Conservation (phyloP, 2,329 filamentous ascomycete species). For the Colletotrichum musae region DNA sequence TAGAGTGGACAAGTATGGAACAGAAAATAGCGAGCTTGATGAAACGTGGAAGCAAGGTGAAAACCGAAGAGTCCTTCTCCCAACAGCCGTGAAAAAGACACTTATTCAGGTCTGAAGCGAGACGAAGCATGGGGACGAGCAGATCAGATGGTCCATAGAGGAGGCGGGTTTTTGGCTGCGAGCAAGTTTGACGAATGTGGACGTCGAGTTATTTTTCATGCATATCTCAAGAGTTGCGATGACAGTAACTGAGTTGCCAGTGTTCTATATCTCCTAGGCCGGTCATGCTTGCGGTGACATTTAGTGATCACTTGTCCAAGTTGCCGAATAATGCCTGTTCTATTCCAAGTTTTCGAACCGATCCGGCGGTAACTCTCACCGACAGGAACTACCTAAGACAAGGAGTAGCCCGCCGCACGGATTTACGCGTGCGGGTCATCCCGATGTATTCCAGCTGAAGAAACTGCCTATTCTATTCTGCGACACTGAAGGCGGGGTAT, state of each 20-base stretch:
- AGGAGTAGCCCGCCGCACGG: neutral
- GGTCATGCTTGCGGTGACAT: slow-evolving; percentile 6
- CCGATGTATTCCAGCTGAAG: no score
- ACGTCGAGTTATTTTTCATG: neutral
- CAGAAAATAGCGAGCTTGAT: slow-evolving; percentile 3
- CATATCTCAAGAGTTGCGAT: neutral
- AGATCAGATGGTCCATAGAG: neutral
- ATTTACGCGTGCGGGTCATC: no score
- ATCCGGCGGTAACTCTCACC: neutral
- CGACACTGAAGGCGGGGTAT: no score
- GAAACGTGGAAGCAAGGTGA: slow-evolving; percentile 14
- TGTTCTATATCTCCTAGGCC: neutral
- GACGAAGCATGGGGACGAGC: slow-evolving; percentile 9
- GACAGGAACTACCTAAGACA: neutral
- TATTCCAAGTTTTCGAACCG: slow-evolving; percentile 1
- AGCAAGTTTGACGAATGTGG: neutral
- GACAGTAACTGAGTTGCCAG: neutral
- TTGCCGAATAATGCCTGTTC: slow-evolving; percentile 9
- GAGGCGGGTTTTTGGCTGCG: neutral
- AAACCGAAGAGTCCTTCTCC: neutral
- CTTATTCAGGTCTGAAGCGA: slow-evolving; percentile 28
- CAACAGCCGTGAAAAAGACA: slow-evolving; percentile 2
- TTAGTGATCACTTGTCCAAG: neutral
- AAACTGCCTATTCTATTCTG: no score
- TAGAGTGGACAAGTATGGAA: slow-evolving; percentile 2